Evolutionary conservation across 163 green algal species (phyloP), one percentile per base, ranked within the genome.

Genomic region (Picocystis sp.): DNA sequence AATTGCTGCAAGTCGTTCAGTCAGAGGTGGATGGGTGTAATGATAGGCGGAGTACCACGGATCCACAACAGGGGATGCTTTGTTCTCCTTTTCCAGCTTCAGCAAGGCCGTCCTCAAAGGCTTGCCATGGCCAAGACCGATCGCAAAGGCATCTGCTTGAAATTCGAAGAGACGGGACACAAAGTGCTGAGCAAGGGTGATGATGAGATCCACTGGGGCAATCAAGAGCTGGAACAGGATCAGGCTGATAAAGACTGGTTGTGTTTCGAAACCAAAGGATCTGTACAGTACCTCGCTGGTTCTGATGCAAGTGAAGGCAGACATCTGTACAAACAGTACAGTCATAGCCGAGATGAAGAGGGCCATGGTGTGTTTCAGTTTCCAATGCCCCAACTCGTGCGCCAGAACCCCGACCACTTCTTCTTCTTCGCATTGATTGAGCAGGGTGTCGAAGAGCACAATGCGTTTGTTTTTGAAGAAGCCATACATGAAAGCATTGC

Each of bases 381-480:
- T 78, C 77, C 73, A 83, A 61, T 78, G 74, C 11, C 63, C 83
- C 33, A 93, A 71, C 67, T 93, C 84, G 53, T 94, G 84, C 1
- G 84, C 86, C 35, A 94, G 69, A 34, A 92, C 83, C 8, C 81
- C 82, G 10, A 89, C 78, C 41, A 93, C 69, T 33, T 66, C 29
- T 38, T 38, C 29, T 38, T 55, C 51, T 6, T 52, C 22, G 29
- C 10, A 45, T 58, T 94, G 76, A 45, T 75, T 47, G 6, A 95
- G 64, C 0, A 94, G 68, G 1, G 86, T 95, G 77, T 94, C 86
- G 64, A 73, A 93, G 47, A 93, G 72, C 42, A 93, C 83, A 54
- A 93, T 92, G 21, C 84, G 76, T 70, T 94, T 93, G 76, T 92
- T 94, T n/a, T 70, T 77, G 56, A 72, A 84, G 49, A 93, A 91